Percentiles rank a stretch among this genome's conserved stretches.
Evolutionary conservation across 164 flowering plant species (phyloP).

Genomic region (Chimonanthus salicifolius): DNA sequence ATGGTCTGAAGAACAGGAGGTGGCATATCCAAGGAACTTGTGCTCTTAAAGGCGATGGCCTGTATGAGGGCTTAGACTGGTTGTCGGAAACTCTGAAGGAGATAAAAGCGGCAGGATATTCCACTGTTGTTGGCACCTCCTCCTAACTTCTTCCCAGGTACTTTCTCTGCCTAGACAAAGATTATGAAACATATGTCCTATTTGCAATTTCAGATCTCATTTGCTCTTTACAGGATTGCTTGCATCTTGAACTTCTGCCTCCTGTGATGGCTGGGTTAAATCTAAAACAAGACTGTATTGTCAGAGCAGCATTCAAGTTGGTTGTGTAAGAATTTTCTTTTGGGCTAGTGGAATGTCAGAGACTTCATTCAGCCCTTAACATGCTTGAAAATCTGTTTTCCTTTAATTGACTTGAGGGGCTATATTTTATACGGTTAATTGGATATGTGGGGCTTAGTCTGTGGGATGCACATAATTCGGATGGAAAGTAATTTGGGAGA

Average conservation of each 20-base stretch:
- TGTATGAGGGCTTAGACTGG: constrained; percentile 98
- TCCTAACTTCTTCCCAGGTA: background rate
- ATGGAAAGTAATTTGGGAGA: background rate
- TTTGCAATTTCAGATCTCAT: background rate
- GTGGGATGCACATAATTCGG: background rate
- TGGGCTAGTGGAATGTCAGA: background rate
- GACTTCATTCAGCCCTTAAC: background rate
- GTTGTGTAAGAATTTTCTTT: background rate
- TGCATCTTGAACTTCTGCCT: background rate
- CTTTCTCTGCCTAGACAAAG: background rate
- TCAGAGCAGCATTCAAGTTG: background rate
- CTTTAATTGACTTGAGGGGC: background rate
- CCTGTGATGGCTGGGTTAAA: background rate
- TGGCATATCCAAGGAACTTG: constrained; percentile 99
- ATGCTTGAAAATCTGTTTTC: background rate
- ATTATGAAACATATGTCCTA: no score
- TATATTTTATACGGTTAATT: background rate
- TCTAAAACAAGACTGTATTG: background rate
- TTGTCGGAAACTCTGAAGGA: constrained; percentile 83
- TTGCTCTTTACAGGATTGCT: background rate
- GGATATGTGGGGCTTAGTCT: background rate
- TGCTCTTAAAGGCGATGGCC: constrained; percentile 90
- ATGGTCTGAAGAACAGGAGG: constrained; percentile 79
- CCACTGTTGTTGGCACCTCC: background rate
- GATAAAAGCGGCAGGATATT: constrained; percentile 57